Base-by-base conservation (phyloP, 2,329 filamentous ascomycete species). In the Fusarium brachygibbosum region DNA sequence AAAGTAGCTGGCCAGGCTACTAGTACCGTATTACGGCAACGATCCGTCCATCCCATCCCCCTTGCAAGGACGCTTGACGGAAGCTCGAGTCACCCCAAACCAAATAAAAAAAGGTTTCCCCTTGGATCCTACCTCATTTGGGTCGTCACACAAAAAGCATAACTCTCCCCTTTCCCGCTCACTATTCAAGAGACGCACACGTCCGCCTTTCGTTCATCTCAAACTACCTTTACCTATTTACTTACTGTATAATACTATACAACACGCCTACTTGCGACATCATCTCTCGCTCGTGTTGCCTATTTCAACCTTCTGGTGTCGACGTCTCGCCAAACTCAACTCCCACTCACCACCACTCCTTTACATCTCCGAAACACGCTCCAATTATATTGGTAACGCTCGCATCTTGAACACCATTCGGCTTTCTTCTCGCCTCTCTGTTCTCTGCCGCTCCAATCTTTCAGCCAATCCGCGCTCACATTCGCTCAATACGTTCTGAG, bases 371-470 rank as follows among this genome's bases (percentile, higher is more conserved):
- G 73, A 78, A 74, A 76, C 75, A 76, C 40, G 44, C 54, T 62
- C 67, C 74, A 75, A 76, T 72, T 75, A 71, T 76, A 78, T 77
- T 79, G 79, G 79, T 73, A 73, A 77, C 74, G 68, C 75, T 77
- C 75, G 73, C 72, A 75, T 68, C 61, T 70, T 65, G 62, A 68
- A 65, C 74, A 76, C 73, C 74, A 75, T 76, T 76, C 72, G 76
- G 77, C 76, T 76, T 58, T 68, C 66, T 73, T 50, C 31, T 53
- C 64, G 46, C 58, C 57, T 62, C 67, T 65, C 62, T 58, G 46
- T 71, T 66, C 58, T 67, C 65, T 46, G 44, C 63, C 57, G 40
- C 53, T 58, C 63, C 40, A 46, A 42, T 40, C 57, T 41, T 62
- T 49, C 38, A 57, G 40, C 68, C 69, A 63, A 61, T 75, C 73